Evolutionary conservation across 2,329 filamentous ascomycete species (phyloP), one percentile per base, ranked within the genome.

Genomic region (Aspergillus costaricaensis): DNA sequence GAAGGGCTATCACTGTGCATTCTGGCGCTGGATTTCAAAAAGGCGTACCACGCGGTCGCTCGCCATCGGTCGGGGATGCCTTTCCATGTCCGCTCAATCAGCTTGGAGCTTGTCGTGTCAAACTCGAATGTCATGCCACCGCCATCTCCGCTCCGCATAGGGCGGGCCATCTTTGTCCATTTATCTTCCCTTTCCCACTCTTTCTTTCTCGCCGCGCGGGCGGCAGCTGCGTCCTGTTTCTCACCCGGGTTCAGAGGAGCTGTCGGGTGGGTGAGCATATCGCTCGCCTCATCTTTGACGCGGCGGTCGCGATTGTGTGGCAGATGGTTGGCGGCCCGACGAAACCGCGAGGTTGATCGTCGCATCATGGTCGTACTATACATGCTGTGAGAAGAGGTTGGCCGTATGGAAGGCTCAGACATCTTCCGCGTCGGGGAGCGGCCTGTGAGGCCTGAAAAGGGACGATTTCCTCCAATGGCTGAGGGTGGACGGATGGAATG

Each of bases 11-110:
- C 82, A 54, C 82, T 78, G 63, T 85, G 82, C 62, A 83, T 85
- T 70, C 85, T 88, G 36, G 92, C 92, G 65, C 91, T 94, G 8
- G 89, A 81, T 6, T 87, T 85, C 27, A 99, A 84, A 73, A 99
- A 99, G 4, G 92, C 92, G 79, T 94, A 94, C 95, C 95, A 99
- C 2, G 94, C 95, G 1, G 91, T 90, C 32, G 90, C 86, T 55
- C 95, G 89, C 95, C 95, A 99, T 64, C 92, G 88, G 76, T 99
- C 95, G 0, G 95, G 95, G 64, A 99, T 96, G 30, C 95, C 95
- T 74, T 99, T 99, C 95, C 95, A 99, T 1, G 92, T 96, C 58
- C 95, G 86, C 66, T 93, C 90, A 60, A 96, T 88, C 47, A 99
- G 81, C 75, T 97, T 93, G n/a, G 90, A 83, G 73, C 90, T 91